A percentile compares a stretch with the other conserved stretches of the same genome.
Evolutionary conservation across 2,329 filamentous ascomycete genomes (phyloP).

Genomic region (Pezicula radicicola): DNA sequence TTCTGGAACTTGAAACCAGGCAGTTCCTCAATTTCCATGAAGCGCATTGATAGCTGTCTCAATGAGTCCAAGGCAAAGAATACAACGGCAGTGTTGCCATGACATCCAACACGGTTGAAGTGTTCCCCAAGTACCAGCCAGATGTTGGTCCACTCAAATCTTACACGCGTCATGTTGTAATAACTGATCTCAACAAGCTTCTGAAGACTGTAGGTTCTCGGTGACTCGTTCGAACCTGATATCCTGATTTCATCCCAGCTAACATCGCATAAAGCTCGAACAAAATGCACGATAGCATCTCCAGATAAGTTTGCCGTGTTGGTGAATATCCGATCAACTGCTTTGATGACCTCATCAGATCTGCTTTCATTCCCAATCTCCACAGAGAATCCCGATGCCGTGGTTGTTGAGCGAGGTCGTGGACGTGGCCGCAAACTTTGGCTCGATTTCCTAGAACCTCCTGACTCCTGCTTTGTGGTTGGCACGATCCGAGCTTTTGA

Average conservation of each 20-base stretch:
- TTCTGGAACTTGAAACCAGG: slow-evolving; percentile 99
- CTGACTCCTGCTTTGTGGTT: slow-evolving; percentile 46
- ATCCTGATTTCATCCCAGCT: slow-evolving; percentile 99
- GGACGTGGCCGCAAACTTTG: slow-evolving; percentile 48
- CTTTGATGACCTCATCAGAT: slow-evolving; percentile 88
- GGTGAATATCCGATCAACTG: slow-evolving; percentile 93
- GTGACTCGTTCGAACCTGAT: slow-evolving; percentile 91
- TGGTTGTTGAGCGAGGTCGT: slow-evolving; percentile 47
- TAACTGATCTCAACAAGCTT: slow-evolving; percentile 99
- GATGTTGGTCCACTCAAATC: slow-evolving; percentile 97
- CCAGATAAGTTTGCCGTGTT: slow-evolving; percentile 92
- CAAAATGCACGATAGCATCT: slow-evolving; percentile 94
- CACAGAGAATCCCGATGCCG: slow-evolving; percentile 50
- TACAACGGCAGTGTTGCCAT: slow-evolving; percentile 93
- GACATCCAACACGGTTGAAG: slow-evolving; percentile 96
- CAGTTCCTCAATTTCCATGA: slow-evolving; percentile 97
- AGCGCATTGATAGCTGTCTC: slow-evolving; percentile 94
- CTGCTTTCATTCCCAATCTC: slow-evolving; percentile 91
- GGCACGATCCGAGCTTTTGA: slow-evolving; percentile 75
- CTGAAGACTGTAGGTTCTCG: slow-evolving; percentile 93
- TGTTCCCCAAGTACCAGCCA: slow-evolving; percentile 98
- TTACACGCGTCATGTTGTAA: slow-evolving; percentile 98
- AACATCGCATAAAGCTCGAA: slow-evolving; percentile 86
- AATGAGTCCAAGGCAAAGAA: slow-evolving; percentile 97
- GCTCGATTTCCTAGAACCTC: slow-evolving; percentile 63